Percentiles rank a stretch among this genome's conserved stretches.
These are phyloP conservation scores for Fusarium lateritium DNA, from an alignment of 2,329 filamentous ascomycete genomes.

Conservation along the genomic window DNA sequence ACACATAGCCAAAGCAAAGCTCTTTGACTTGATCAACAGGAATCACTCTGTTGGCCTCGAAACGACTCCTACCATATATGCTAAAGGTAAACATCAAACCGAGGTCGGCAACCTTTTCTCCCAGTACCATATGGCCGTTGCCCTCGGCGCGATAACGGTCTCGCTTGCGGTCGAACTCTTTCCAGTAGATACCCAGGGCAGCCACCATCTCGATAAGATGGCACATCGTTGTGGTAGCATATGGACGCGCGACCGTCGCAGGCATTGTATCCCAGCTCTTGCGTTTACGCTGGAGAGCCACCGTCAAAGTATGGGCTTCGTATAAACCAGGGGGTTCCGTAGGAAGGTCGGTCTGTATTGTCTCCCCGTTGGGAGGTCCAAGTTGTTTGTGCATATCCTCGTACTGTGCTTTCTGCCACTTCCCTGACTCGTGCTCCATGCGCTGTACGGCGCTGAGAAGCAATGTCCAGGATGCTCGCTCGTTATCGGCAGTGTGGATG, in stretches of 20 bases:
- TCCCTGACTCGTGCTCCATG: constrained; percentile 64
- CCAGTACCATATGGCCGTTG: constrained; percentile 67
- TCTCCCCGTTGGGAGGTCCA: constrained; percentile 40
- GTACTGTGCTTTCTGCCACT: constrained; percentile 61
- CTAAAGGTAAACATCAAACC: constrained; percentile 70
- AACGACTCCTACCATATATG: constrained; percentile 63
- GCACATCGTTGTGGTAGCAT: constrained; percentile 69
- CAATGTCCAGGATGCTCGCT: constrained; percentile 68
- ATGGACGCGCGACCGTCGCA: constrained; percentile 61
- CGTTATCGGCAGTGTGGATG: constrained; percentile 70
- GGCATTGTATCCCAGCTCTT: constrained; percentile 70
- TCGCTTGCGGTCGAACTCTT: constrained; percentile 66
- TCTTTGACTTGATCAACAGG: constrained; percentile 68
- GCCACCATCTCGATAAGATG: constrained; percentile 69
- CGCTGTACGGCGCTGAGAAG: constrained; percentile 65
- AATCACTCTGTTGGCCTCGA: constrained; percentile 66
- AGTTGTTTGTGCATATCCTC: constrained; percentile 40
- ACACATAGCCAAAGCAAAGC: constrained; percentile 68
- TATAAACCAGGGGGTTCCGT: constrained; percentile 45
- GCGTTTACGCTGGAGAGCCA: constrained; percentile 63
- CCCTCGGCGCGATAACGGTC: constrained; percentile 70
- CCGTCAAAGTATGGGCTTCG: constrained; percentile 58
- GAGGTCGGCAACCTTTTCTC: constrained; percentile 62
- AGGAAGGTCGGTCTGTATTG: constrained; percentile 40
- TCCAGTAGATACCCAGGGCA: constrained; percentile 71